Conservation (phyloP, 192 early-diverging fungal genomes). For the Rhizoclosmatium globosum region DNA sequence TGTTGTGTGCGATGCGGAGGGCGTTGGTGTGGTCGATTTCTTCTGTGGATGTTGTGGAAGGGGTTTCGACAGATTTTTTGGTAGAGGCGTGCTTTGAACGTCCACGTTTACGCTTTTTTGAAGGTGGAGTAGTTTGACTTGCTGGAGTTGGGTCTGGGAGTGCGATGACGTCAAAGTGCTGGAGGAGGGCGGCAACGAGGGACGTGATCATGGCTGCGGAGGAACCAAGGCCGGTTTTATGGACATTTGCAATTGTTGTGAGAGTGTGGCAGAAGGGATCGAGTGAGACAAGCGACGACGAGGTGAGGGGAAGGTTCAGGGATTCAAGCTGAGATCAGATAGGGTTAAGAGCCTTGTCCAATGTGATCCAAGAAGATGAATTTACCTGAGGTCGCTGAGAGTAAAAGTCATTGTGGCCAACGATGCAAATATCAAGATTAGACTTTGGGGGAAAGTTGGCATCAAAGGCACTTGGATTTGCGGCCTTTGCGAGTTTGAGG, state of each 20-base stretch:
- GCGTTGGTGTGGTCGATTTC: constrained; percentile 18
- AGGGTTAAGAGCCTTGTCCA: background rate
- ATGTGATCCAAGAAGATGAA: background rate
- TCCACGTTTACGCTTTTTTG: background rate
- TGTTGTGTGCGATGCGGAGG: constrained; percentile 77
- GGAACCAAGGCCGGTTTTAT: constrained; percentile 97
- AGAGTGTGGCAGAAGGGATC: constrained; percentile 64
- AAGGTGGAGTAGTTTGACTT: background rate
- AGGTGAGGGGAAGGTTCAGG: constrained; percentile 57
- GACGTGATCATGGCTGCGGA: constrained; percentile 97
- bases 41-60: constrained; percentile 8
- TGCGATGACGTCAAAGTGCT: constrained; percentile 71
- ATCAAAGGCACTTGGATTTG: background rate
- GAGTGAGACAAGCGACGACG: constrained; percentile 63
- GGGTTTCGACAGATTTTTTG: background rate
- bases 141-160: constrained; percentile 11
- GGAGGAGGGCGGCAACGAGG: constrained; percentile 79
- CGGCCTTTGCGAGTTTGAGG: constrained; percentile 13
- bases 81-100: background rate
- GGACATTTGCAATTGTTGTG: constrained; percentile 71
- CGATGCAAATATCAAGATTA: constrained; percentile 77
- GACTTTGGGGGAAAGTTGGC: background rate
- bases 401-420: constrained; percentile 99
- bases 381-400: constrained; percentile 88
- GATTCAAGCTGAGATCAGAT: constrained; percentile 56